These are phyloP conservation scores for Hypocreales sp. DNA, from an alignment of 2,329 filamentous ascomycete genomes.

Conservation along the genomic window DNA sequence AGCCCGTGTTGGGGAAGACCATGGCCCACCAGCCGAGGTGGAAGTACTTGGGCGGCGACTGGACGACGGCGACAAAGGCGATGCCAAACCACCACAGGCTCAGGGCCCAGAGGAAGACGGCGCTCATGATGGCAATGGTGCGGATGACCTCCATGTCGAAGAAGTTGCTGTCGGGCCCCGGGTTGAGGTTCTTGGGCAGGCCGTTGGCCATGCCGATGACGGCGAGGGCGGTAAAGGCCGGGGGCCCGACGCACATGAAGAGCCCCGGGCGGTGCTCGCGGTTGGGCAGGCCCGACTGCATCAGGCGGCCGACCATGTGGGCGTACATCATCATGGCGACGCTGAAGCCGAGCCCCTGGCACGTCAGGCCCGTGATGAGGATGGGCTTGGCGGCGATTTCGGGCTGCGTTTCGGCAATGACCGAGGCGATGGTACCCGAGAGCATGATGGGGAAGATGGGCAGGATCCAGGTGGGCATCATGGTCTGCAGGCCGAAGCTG, in stretches of 20 bases:
- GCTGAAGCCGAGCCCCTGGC: conserved; percentile 54
- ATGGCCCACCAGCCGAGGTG: conserved; percentile 50
- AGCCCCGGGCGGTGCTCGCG: conserved; percentile 50
- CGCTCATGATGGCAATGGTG: conserved; percentile 28
- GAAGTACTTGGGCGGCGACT: conserved; percentile 30
- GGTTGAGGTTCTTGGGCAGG: conserved; percentile 27
- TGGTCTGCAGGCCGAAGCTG: conserved; percentile 43
- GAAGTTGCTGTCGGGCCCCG: conserved; percentile 21
- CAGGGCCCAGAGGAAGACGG: conserved; percentile 50
- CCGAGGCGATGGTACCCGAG: conserved; percentile 51
- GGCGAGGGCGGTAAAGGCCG: conserved; percentile 55
- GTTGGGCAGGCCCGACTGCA: conserved; percentile 46
- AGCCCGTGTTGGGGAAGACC: conserved; percentile 47
- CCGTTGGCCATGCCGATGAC: conserved; percentile 47
- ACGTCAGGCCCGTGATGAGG: conserved; percentile 48
- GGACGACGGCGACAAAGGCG: conserved; percentile 16
- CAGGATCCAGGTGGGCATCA: conserved; percentile 62
- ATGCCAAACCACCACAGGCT: conserved; percentile 41
- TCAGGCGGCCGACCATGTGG: conserved; percentile 56
- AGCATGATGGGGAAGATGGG: conserved; percentile 65
- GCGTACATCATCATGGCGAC: conserved; percentile 60
- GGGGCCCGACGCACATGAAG: conserved; percentile 65
- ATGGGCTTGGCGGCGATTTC: conserved; percentile 42
- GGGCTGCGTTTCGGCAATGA: conserved; percentile 47
- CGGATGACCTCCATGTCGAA: conserved; percentile 27